These are phyloP conservation scores for Solanum raphanifolium DNA, from an alignment of 257 asterid genomes.

Conservation along the genomic window DNA sequence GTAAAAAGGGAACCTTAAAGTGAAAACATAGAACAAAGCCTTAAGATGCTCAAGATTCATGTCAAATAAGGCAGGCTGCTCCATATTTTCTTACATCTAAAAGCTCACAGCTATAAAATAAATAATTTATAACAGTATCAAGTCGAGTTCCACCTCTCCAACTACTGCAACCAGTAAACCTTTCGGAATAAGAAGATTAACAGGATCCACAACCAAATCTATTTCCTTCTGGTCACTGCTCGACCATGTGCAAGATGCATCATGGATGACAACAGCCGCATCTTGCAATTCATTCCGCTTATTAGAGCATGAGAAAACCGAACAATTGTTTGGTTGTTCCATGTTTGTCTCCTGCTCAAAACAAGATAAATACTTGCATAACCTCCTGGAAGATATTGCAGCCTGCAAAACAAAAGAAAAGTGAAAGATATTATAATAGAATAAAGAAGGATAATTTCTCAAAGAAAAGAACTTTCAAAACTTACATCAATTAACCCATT, in stretches of 20 bases:
- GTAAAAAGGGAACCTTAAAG: not conserved
- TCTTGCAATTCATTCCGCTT: slow-evolving; percentile 30
- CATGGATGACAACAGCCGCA: slow-evolving; percentile 36
- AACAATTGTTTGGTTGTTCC: slow-evolving; percentile 10
- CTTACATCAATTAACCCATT: slow-evolving; percentile 95
- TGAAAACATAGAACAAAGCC: not conserved
- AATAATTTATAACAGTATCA: not conserved
- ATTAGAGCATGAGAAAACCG: slow-evolving; percentile 10
- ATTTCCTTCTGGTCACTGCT: slow-evolving; percentile 49
- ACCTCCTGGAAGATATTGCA: slow-evolving; percentile 65
- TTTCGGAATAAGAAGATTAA: slow-evolving; percentile 49
- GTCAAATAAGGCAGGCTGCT: not conserved
- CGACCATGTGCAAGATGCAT: slow-evolving; percentile 84
- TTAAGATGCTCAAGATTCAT: not conserved
- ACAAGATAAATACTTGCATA: slow-evolving; percentile 70
- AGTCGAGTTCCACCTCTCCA: slow-evolving; percentile 59
- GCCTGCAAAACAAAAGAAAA: slow-evolving; percentile 39
- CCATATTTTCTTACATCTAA: not conserved
- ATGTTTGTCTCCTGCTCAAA: slow-evolving; percentile 30
- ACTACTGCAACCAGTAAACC: slow-evolving; percentile 68
- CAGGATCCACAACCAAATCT: slow-evolving; percentile 47
- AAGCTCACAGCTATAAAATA: not conserved
- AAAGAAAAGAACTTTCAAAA: not conserved
- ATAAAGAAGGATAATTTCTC: not conserved
- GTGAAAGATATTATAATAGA: not conserved